Base-by-base conservation (phyloP, 805 yeast species). In the Blastobotrys muscicola region DNA sequence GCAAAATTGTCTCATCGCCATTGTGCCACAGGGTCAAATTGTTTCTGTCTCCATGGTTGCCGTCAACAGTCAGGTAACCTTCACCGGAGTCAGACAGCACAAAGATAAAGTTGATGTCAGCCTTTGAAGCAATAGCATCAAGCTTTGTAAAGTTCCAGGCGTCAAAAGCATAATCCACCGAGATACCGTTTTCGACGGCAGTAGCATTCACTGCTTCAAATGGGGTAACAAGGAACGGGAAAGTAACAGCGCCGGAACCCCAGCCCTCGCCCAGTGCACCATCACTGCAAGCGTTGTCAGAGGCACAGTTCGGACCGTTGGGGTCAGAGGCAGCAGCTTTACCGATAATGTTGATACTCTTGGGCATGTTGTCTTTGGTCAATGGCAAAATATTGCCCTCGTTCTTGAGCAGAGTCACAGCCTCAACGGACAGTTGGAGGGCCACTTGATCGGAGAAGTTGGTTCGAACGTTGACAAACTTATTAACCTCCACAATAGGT, bases 241-340 rank as follows among this genome's bases (percentile, higher is more conserved):
- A 70, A 49, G 68, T 71, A 11, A 71, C 79, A 8, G 78, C 66
- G 0, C 81, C 77, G 3, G 83, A 77, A 0, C 84, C 85, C 79
- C 83, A 75, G 10, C 83, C 83, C 29, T 72, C 66, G 30, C 75
- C 71, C 35, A 78, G 53, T 1, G 75, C 70, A 2, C 84, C 85
- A 45, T 72, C 68, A 8, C 65, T 65, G 47, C 76, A 69, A 38
- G 66, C 67, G 53, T 72, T 75, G 53, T 76, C 81, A 45, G 66
- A 69, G 30, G 47, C 53, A 44, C 76, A 71, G 50, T 71, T 74
- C 49, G 72, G 68, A 0, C 82, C 83, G 36, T 65, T 33, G 15
- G 75, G 67, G 47, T 69, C 73, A 2, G 69, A 60, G 2, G 71
- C 72, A 2, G 81, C 80, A 2, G 75, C 79, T 4, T 65, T 49